Percentiles rank a stretch among this genome's conserved stretches.
Conservation (phyloP, 495 filamentous ascomycete genomes). For the Xylaria acuta region DNA sequence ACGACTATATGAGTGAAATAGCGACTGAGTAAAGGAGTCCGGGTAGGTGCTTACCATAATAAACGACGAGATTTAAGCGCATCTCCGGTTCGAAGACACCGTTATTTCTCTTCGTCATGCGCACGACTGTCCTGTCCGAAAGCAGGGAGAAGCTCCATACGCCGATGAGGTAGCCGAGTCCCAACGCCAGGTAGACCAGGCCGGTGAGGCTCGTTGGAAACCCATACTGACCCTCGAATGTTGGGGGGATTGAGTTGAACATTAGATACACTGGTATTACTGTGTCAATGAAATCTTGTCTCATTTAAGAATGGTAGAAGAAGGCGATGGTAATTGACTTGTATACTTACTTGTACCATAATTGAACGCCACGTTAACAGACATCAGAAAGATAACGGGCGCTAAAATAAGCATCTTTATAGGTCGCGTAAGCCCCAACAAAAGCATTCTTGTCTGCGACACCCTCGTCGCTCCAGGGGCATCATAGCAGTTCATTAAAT, state of each 20-base stretch:
- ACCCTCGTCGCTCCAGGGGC: conserved; percentile 26
- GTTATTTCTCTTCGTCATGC: conserved; percentile 51
- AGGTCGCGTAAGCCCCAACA: conserved; percentile 55
- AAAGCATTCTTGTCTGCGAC: conserved; percentile 36
- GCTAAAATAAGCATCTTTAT: conserved; percentile 62
- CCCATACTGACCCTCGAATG: conserved; percentile 61
- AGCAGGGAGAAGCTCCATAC: conserved; percentile 43
- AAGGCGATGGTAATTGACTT: not conserved
- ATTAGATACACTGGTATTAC: conserved; percentile 66
- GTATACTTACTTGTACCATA: conserved; percentile 61
- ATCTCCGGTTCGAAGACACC: conserved; percentile 65
- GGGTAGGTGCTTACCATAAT: conserved; percentile 34
- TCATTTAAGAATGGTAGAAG: not conserved
- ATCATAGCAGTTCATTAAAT: conserved; percentile 45
- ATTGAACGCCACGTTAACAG: conserved; percentile 73
- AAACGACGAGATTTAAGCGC: conserved; percentile 48
- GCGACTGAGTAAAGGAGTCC: not conserved
- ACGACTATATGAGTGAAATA: not conserved
- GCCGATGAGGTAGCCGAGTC: conserved; percentile 49
- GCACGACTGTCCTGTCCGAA: conserved; percentile 52
- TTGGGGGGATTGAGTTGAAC: conserved; percentile 69
- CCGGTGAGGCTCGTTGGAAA: conserved; percentile 43
- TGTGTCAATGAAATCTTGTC: not conserved
- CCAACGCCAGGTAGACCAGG: conserved; percentile 53
- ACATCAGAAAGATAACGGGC: conserved; percentile 72